Conservation (phyloP, 371 early-diverging fungal genomes). For the Apophysomyces sp. region DNA sequence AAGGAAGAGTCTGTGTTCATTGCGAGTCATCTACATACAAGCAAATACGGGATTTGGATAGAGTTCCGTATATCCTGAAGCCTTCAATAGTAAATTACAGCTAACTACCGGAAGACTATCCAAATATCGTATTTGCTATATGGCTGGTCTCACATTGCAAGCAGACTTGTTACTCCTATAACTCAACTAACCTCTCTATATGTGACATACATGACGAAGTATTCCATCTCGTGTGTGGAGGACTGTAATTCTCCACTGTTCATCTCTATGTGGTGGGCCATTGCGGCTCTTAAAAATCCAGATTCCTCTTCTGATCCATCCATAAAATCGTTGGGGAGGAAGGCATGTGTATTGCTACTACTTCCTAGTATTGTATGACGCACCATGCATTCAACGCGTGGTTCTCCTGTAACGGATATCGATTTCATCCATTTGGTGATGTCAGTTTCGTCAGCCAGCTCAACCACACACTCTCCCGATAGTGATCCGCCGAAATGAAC, state of each 20-base stretch:
- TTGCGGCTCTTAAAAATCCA: neutral
- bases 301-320: neutral
- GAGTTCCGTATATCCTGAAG: no score
- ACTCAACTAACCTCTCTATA: neutral
- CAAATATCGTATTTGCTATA: no score
- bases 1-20: no score
- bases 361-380: neutral
- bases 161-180: no score
- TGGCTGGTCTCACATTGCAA: neutral
- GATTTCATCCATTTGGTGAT: neutral
- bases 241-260: neutral
- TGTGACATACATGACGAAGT: neutral
- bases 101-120: no score
- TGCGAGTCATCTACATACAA: no score
- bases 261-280: neutral
- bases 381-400: neutral
- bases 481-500: neutral
- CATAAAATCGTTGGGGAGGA: neutral
- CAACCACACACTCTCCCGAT: neutral
- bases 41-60: no score
- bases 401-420: neutral
- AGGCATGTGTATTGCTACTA: neutral
- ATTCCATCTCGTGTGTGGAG: neutral
- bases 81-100: no score
- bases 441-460: neutral